Evolutionary conservation across 345 rosid species (phyloP), one percentile per base, ranked within the genome.

Genomic region (Mercurialis annua): DNA sequence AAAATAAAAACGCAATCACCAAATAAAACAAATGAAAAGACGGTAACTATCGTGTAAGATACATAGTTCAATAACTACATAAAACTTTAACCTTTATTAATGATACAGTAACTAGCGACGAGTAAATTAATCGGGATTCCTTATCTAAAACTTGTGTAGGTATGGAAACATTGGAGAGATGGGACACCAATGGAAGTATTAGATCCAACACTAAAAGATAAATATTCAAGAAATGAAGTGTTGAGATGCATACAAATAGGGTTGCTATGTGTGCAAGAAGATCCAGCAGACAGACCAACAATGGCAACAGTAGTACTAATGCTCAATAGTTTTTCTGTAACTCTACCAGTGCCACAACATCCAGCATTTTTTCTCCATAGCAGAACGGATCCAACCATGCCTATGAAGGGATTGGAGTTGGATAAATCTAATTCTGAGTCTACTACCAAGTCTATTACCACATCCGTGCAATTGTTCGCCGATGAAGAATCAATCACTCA

Each of bases 121-220:
- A 40, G 12, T 1, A 40, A 40, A 14, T 40, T 7, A 34, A 34
- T 34, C 5, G 40, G 5, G 5, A 40, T 3, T 40, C 8, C 4
- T 7, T 40, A 40, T 14, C 44, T 40, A 9, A 8, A 40, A 40
- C 11, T 23, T 14, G n/a, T 70, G 30, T 78, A 88, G 89, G 86
- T 76, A 1, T 86, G 88, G 92, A 73, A 69, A 58, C 77, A 78
- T 38, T 86, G 90, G 90, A 77, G 71, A 12, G 76, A 80, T 1
- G 78, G 81, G 26, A 47, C 76, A 51, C 83, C 75, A 10, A 43
- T 78, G 71, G 71, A 82, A 23, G 69, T 87, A 8, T 24, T 87
- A 60, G 90, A 89, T 72, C 80, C 84, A 26, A n/a, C 46, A 58
- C 52, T 86, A 11, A 63, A 4, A 2, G 67, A 73, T 6, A 68